Percentiles rank a stretch among this genome's conserved stretches.
Conservation (phyloP, 2,329 filamentous ascomycete species). For the Karstenula rhodostoma region DNA sequence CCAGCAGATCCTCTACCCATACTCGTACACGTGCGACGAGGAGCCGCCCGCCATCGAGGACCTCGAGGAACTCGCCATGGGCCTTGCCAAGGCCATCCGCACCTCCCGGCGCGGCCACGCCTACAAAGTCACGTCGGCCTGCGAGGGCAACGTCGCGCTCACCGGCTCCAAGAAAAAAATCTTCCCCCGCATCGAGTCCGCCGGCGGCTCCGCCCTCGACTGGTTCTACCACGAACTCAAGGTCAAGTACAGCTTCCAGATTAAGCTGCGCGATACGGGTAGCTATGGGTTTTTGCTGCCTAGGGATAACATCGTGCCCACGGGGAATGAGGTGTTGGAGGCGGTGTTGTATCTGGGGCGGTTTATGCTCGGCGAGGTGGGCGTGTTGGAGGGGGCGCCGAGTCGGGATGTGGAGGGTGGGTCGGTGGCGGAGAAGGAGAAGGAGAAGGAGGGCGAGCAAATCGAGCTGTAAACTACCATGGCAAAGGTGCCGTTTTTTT, state of each 20-base stretch:
- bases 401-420: neutral
- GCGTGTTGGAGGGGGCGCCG: constrained; percentile 26
- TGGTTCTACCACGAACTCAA: constrained; percentile 92
- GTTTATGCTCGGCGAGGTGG: constrained; percentile 68
- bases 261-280: constrained; percentile 91
- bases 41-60: constrained; percentile 89
- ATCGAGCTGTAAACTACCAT: constrained; percentile 12
- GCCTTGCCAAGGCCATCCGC: constrained; percentile 87
- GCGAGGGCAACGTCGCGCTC: constrained; percentile 74
- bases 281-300: constrained; percentile 94
- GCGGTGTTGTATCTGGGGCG: constrained; percentile 85
- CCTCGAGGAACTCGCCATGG: constrained; percentile 86
- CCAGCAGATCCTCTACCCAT: constrained; percentile 93
- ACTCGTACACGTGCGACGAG: constrained; percentile 80
- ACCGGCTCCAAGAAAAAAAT: constrained; percentile 45
- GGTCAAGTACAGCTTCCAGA: constrained; percentile 88
- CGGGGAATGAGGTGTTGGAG: constrained; percentile 85
- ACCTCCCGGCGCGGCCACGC: constrained; percentile 76
- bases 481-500: neutral
- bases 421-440: constrained; percentile 8
- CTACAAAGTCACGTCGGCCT: constrained; percentile 78
- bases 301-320: constrained; percentile 84
- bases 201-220: constrained; percentile 87
- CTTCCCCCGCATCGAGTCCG: constrained; percentile 70
- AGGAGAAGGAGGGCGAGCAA: neutral